A percentile compares a stretch with the other conserved stretches of the same genome.
Evolutionary conservation across 1,284 basidiomycete genomes (phyloP).

Genomic region (Sanguinoderma infundibulare): DNA sequence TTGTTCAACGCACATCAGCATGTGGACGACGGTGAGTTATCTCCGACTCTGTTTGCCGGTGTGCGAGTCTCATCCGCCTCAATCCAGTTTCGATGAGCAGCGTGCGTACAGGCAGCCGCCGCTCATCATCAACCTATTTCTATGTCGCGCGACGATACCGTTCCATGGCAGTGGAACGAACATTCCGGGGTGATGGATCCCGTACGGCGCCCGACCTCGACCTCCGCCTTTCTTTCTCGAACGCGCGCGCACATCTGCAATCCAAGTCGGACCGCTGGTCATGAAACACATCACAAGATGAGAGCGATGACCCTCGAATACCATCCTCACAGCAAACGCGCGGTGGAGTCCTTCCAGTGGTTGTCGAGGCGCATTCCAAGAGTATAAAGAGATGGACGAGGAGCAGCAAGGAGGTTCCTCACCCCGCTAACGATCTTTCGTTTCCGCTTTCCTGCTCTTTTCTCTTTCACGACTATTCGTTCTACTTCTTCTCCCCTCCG

Average conservation of each 20-base stretch:
- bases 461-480: not conserved
- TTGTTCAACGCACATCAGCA: not conserved
- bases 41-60: not conserved
- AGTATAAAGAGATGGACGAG: not conserved
- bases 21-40: not conserved
- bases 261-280: not conserved
- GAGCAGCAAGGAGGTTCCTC: not conserved
- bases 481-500: not conserved
- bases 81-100: not conserved
- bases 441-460: not conserved
- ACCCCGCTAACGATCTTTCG: slow-evolving; percentile 1
- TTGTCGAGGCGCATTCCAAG: not conserved
- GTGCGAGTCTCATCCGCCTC: not conserved
- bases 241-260: not conserved
- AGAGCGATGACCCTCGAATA: not conserved
- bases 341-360: not conserved
- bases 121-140: not conserved
- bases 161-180: not conserved
- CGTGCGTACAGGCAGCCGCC: not conserved
- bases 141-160: not conserved
- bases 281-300: not conserved
- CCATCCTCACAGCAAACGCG: not conserved
- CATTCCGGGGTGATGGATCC: not conserved
- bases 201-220: not conserved
- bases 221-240: not conserved